Evolutionary conservation across 1,284 basidiomycete species (phyloP), one percentile per base, ranked within the genome.

Genomic region (Cutaneotrichosporon cyanovorans): DNA sequence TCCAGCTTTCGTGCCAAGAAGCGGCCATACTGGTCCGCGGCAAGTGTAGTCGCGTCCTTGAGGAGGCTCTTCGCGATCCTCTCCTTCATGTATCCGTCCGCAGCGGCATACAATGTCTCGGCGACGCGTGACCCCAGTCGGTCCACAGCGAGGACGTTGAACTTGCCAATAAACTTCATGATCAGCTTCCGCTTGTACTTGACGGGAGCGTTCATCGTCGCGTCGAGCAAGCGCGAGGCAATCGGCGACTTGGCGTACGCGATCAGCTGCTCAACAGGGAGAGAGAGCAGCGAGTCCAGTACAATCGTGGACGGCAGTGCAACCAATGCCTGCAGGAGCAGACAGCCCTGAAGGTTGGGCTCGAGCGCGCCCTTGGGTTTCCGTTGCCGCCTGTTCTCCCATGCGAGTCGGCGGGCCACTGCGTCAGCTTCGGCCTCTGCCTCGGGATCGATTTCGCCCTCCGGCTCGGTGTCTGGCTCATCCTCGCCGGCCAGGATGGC

Each of bases 1-100:
- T 87, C 84, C 42, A 95, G 74, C 61, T 82, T 84, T 34, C 83
- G 78, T 32, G 80, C 78, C 59, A 95, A 88, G 74, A 82, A 93
- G 64, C 86, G 87, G 32, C 89, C 91, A 59, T 82, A 93, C 61
- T 78, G 82, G 2, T 85, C 87, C 6, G 76, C 81, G 1, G 81
- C 79, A 18, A 96, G 78, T 16, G 74, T 73, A 21, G 80, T 77
- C 54, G 89, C 84, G 46, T 86, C 77, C 1, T 78, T 72, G 21
- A 88, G 72, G 10, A 93, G 73, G 11, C 84, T 84, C 14, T 80
- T 79, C 1, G 85, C 89, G 42, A 96, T 87, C 70, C 91, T 92
- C 72, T 93, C 89, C 75, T 85, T 90, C 57, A 93, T 77, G 71
- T 85, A 95, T 1, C 87, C 84, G 71, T 96, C 92, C 14, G 87